phyloP scores from a whole-genome alignment of 139 green algal genomes.

The Protoeuglena noctilucae region DNA sequence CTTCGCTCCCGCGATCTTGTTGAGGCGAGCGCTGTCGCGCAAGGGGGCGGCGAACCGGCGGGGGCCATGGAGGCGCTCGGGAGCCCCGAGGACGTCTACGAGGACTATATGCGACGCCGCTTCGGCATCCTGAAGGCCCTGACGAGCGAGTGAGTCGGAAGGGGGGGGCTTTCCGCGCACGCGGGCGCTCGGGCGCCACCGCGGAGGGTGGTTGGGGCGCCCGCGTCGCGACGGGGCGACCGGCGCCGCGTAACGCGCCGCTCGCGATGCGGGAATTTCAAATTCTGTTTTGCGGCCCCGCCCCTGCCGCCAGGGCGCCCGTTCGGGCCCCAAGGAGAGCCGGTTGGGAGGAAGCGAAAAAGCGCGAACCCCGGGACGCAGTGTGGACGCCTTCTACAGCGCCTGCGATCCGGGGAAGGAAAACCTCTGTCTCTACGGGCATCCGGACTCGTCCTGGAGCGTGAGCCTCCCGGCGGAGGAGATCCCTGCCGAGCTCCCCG shows the following conservation, averaged over 20 bases:
- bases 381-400: slow-evolving; percentile 54
- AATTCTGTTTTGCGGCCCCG: too few relatives aligned
- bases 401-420: slow-evolving; percentile 72
- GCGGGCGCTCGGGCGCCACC: too few relatives aligned
- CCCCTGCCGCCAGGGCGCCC: not conserved
- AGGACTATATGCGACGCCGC: slow-evolving; percentile 32
- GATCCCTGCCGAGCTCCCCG: slow-evolving; percentile 90
- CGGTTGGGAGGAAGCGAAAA: too few relatives aligned
- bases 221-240: too few relatives aligned
- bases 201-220: too few relatives aligned
- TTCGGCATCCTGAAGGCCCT: slow-evolving; percentile 40
- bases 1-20: too few relatives aligned
- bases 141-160: slow-evolving; percentile 42
- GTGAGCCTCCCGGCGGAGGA: slow-evolving; percentile 89
- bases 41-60: too few relatives aligned
- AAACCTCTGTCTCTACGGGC: slow-evolving; percentile 95
- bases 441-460: slow-evolving; percentile 61
- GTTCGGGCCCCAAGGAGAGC: not conserved
- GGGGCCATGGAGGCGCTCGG: too few relatives aligned
- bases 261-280: too few relatives aligned
- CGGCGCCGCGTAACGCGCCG: too few relatives aligned
- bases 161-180: too few relatives aligned
- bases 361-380: slow-evolving; percentile 24
- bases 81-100: slow-evolving; percentile 32
- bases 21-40: too few relatives aligned